Evolutionary conservation across 352 stramenopile genomes (phyloP).

Genomic region (Globisporangium heterothallicum): DNA sequence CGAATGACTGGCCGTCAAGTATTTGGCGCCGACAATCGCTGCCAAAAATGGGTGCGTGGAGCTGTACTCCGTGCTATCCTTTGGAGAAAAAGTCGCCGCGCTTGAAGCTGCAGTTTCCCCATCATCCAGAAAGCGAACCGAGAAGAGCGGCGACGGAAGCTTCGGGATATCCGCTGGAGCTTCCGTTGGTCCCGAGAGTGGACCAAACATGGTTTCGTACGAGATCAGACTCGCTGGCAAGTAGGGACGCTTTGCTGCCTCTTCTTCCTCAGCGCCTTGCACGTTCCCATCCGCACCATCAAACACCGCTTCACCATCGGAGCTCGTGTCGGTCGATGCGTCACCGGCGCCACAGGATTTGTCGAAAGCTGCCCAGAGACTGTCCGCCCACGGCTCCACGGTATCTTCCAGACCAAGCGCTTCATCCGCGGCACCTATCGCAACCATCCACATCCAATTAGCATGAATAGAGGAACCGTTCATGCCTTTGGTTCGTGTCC

Average conservation of each 20-base stretch:
- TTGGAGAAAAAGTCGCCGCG: not conserved
- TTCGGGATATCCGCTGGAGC: conserved; percentile 45
- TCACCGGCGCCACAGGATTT: conserved; percentile 21
- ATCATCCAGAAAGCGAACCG: conserved; percentile 30
- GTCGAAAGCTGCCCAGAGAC: conserved; percentile 48
- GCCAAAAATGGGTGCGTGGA: conserved; percentile 47
- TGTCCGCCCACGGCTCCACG: conserved; percentile 90
- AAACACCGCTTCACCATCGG: conserved; percentile 8
- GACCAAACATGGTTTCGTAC: conserved; percentile 61
- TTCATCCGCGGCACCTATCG: conserved; percentile 88
- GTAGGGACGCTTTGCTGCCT: conserved; percentile 10
- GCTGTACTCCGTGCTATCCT: conserved; percentile 25
- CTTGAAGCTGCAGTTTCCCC: conserved; percentile 1
- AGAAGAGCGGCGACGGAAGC: conserved; percentile 45
- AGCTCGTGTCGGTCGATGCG: conserved; percentile 20
- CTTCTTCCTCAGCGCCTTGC: not conserved
- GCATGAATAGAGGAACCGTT: not conserved
- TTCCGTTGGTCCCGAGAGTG: conserved; percentile 25
- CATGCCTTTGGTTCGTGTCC: too few relatives aligned
- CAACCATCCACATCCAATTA: not conserved
- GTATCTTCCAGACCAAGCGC: conserved; percentile 90
- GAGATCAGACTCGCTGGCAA: conserved; percentile 41
- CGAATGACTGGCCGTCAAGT: conserved; percentile 38
- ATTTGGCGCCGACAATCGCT: conserved; percentile 33
- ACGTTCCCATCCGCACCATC: not conserved